A percentile compares a stretch with the other conserved stretches of the same genome.
phyloP scores from a whole-genome alignment of 768 basidiomycete species.

The Leccinellum albellum region DNA sequence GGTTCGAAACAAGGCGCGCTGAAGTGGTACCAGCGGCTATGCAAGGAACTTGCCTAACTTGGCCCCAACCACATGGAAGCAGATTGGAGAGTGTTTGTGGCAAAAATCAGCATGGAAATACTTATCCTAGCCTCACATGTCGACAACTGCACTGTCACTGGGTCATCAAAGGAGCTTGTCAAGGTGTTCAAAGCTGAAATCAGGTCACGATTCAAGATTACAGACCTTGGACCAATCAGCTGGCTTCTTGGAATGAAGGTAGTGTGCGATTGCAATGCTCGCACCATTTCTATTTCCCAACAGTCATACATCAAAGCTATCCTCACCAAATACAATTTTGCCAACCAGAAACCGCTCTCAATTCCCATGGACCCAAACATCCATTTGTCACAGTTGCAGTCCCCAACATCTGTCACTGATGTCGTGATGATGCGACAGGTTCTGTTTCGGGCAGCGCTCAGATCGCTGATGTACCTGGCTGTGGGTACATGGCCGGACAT shows the following conservation, averaged over 20 bases:
- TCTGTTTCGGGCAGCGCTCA: slow-evolving; percentile 22
- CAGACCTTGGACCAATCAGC: background rate
- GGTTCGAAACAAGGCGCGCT: no score
- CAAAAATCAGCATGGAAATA: no score
- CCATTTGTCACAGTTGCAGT: slow-evolving; percentile 20
- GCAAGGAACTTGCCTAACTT: no score
- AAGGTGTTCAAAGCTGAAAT: background rate
- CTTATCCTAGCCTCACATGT: background rate
- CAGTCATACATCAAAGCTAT: slow-evolving; percentile 30
- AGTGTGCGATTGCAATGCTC: background rate
- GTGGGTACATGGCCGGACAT: background rate
- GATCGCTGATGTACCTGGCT: background rate
- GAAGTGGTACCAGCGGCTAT: no score
- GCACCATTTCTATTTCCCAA: background rate
- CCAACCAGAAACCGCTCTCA: slow-evolving; percentile 20
- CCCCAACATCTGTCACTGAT: slow-evolving; percentile 16
- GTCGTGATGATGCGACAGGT: slow-evolving; percentile 21
- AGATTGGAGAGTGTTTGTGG: no score
- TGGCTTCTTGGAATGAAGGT: slow-evolving; percentile 11
- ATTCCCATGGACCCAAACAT: slow-evolving; percentile 33
- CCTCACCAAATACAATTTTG: slow-evolving; percentile 27
- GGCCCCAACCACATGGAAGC: no score
- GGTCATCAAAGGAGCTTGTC: background rate
- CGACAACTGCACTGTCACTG: slow-evolving; percentile 15
- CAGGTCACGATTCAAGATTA: background rate